A percentile compares a stretch with the other conserved stretches of the same genome.
These are phyloP conservation scores for Austroboletus novae-zelandiae DNA, from an alignment of 1,284 basidiomycete genomes.

Conservation along the genomic window DNA sequence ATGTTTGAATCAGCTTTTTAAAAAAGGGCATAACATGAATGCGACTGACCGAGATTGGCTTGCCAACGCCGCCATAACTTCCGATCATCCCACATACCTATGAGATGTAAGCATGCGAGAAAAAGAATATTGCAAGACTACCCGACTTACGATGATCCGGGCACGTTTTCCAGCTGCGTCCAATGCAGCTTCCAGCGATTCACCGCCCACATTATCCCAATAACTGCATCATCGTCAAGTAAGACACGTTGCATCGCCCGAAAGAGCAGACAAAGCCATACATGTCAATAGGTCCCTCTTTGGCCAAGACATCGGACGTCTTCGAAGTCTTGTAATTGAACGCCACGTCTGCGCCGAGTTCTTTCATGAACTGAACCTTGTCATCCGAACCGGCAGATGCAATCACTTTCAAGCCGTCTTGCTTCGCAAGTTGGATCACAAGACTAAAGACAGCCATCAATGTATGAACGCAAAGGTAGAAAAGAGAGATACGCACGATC, in stretches of 20 bases:
- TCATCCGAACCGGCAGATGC: slow-evolving; percentile 39
- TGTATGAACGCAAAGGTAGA: neutral
- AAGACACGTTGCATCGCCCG: neutral
- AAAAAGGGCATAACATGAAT: neutral
- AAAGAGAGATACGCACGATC: slow-evolving; percentile 14
- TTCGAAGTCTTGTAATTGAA: slow-evolving; percentile 38
- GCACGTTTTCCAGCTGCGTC: slow-evolving; percentile 50
- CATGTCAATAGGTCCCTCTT: slow-evolving; percentile 24
- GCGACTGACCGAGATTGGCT: slow-evolving; percentile 9
- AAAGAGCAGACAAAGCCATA: slow-evolving; percentile 1
- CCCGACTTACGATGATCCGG: slow-evolving; percentile 39
- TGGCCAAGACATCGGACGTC: slow-evolving; percentile 26
- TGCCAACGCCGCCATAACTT: neutral
- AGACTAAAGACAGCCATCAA: slow-evolving; percentile 10
- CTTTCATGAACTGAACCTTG: slow-evolving; percentile 39
- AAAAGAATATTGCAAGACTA: neutral
- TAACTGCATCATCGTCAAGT: slow-evolving; percentile 32
- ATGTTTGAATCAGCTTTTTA: neutral
- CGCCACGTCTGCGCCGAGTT: slow-evolving; percentile 36
- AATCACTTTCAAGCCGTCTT: slow-evolving; percentile 38
- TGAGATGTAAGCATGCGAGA: neutral
- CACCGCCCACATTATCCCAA: slow-evolving; percentile 64
- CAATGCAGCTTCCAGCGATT: slow-evolving; percentile 59
- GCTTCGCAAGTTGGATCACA: slow-evolving; percentile 36
- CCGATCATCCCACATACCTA: slow-evolving; percentile 22